Conservation (phyloP, 2,329 filamentous ascomycete species). For the Fusarium sp. region DNA sequence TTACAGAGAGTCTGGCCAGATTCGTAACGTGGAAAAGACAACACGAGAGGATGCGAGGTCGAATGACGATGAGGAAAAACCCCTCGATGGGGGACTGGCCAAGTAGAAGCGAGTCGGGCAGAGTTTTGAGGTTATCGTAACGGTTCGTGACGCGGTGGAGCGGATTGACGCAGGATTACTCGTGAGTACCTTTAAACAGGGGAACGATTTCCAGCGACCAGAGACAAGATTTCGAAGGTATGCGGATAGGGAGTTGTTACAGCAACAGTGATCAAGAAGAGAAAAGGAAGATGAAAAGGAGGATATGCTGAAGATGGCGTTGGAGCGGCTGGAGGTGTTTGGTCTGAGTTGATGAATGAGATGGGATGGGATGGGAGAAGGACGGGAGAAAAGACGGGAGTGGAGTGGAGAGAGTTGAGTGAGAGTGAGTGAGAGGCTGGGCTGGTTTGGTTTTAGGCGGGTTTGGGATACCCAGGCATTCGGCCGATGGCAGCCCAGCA, state of each 20-base stretch:
- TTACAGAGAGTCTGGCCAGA: conserved; percentile 29
- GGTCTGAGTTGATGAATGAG: conserved; percentile 22
- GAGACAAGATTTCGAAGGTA: conserved; percentile 24
- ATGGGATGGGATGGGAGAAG: not conserved
- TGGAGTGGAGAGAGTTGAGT: conserved; percentile 29
- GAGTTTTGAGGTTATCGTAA: conserved; percentile 40
- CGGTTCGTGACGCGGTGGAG: conserved; percentile 42
- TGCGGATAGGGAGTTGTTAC: conserved; percentile 23
- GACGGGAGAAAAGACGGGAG: conserved; percentile 36
- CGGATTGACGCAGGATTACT: conserved; percentile 36
- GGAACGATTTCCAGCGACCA: conserved; percentile 15
- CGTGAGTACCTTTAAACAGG: conserved; percentile 26
- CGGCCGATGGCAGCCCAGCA: conserved; percentile 24
- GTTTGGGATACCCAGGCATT: conserved; percentile 39
- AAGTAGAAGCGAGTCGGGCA: conserved; percentile 35
- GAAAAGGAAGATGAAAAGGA: conserved; percentile 33
- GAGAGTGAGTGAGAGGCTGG: conserved; percentile 33
- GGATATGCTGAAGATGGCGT: conserved; percentile 34
- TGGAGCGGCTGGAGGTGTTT: conserved; percentile 29
- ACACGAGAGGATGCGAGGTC: conserved; percentile 16
- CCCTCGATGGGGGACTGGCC: conserved; percentile 42
- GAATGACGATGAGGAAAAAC: conserved; percentile 35
- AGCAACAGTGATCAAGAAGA: conserved; percentile 21
- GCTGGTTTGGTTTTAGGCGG: conserved; percentile 43
- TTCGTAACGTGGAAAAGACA: conserved; percentile 14